phyloP scores from a whole-genome alignment of 1,284 basidiomycete species.

The Exsudoporus floridanus region DNA sequence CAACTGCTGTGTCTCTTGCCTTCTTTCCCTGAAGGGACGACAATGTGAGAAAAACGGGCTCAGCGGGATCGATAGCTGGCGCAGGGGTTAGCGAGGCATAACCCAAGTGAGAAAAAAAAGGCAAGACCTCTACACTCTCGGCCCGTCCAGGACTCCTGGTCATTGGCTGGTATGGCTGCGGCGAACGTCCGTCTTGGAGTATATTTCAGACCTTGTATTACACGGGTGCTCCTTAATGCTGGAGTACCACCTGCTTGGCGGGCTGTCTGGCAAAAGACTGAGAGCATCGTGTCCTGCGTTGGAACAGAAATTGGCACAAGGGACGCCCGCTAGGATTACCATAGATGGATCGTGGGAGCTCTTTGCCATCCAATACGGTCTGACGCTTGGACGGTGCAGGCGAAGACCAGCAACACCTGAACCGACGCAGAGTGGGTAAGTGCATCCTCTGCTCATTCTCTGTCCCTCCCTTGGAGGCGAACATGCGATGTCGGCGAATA shows the following conservation, averaged over 20 bases:
- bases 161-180: slow-evolving; percentile 3
- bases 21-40: slow-evolving; percentile 54
- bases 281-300: slow-evolving; percentile 16
- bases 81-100: slow-evolving; percentile 11
- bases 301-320: background rate
- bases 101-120: background rate
- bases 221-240: background rate
- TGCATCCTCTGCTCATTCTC: slow-evolving; percentile 19
- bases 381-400: background rate
- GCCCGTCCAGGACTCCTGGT: background rate
- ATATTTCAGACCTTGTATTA: background rate
- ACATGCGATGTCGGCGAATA: background rate
- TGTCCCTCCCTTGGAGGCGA: background rate
- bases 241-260: slow-evolving; percentile 10
- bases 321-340: slow-evolving; percentile 18
- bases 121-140: slow-evolving; percentile 21
- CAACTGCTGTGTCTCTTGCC: slow-evolving; percentile 55
- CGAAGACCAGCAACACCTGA: slow-evolving; percentile 32
- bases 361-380: background rate
- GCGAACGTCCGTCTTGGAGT: slow-evolving; percentile 14
- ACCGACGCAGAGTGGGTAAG: slow-evolving; percentile 44
- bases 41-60: slow-evolving; percentile 59
- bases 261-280: slow-evolving; percentile 15
- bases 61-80: slow-evolving; percentile 42
- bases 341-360: slow-evolving; percentile 31